Conservation (phyloP, 1,139 yeast genomes). For the Petasospora rhodanensis region DNA sequence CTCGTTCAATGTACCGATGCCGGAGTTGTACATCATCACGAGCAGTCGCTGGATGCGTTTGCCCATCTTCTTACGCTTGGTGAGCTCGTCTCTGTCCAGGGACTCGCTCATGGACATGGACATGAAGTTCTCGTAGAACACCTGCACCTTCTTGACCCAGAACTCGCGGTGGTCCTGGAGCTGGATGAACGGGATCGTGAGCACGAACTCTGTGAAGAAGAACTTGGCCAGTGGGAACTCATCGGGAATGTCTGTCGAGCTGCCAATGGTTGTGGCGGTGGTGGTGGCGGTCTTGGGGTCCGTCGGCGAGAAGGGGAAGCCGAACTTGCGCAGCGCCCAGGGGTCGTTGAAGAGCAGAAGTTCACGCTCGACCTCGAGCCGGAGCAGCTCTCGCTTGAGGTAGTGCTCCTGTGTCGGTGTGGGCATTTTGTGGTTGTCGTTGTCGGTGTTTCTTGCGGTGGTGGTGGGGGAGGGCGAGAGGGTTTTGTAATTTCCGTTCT, state of each 20-base stretch:
- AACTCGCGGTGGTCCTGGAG: slow-evolving; percentile 48
- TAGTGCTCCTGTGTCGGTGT: slow-evolving; percentile 77
- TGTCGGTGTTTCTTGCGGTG: too few species aligned
- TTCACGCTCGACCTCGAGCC: slow-evolving; percentile 58
- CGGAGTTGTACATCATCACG: slow-evolving; percentile 68
- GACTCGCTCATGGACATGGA: slow-evolving; percentile 62
- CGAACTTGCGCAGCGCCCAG: slow-evolving; percentile 59
- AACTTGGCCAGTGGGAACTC: slow-evolving; percentile 63
- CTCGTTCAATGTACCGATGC: slow-evolving; percentile 61
- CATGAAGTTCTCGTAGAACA: slow-evolving; percentile 74
- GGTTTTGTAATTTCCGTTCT: too few species aligned
- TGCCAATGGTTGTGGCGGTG: neutral
- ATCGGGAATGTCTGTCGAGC: slow-evolving; percentile 1
- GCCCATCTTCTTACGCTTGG: slow-evolving; percentile 67
- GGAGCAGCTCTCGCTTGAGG: slow-evolving; percentile 72
- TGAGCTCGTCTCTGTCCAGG: slow-evolving; percentile 65
- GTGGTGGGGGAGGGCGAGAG: too few species aligned
- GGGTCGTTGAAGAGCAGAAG: slow-evolving; percentile 53
- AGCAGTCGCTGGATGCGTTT: slow-evolving; percentile 57
- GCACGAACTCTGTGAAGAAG: slow-evolving; percentile 56
- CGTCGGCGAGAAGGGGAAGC: slow-evolving; percentile 58
- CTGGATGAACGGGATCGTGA: slow-evolving; percentile 69
- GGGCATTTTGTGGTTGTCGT: too few species aligned
- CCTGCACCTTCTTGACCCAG: slow-evolving; percentile 78
- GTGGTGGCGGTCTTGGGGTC: slow-evolving; percentile 26